Evolutionary conservation across 2,329 filamentous ascomycete species (phyloP), one percentile per base, ranked within the genome.

Genomic region (Meredithiella fracta): DNA sequence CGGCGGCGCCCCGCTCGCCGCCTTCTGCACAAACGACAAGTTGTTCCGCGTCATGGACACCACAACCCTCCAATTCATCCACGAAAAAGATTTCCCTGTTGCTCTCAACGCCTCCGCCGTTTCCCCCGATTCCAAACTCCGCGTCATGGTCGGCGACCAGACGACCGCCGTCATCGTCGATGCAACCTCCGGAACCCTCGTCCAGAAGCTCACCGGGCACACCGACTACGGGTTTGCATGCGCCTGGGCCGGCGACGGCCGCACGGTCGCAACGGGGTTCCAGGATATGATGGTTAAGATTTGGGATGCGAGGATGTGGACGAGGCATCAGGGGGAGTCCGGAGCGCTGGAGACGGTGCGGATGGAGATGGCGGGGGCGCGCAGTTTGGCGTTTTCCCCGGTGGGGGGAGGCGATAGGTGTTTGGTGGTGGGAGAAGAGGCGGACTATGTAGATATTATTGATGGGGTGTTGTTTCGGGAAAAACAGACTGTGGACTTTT

Each of bases 241-340:
- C 63, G 85, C 83, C 61, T 91, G 86, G 86, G 82, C 85, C 17
- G 80, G 84, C 54, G 82, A 90, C 64, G 85, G 85, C 31, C 80
- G 81, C 69, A 83, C 81, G 11, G 75, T 90, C 20, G 86, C 86
- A 11, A 90, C 86, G 0, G 85, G 82, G 22, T 83, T 83, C 59
- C 85, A 91, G 66, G 86, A 91, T 66, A 82, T 76, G 64, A 76
- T 74, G 26, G 74, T 90, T 61, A 79, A 81, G 60, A 79, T 91
- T 51, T 90, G 83, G 80, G 86, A 91, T 65, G 82, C 85, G 6
- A 76, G 86, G 7, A 79, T 77, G 55, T 86, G 83, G 82, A 73
- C 69, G 47, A 34, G 69, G 74, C 55, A 73, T 74, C 7, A 68
- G 74, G 3, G 78, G 78, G 4, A 55, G 64, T 22, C 68, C 71